Evolutionary conservation across 352 stramenopile genomes (phyloP).

Genomic region (Globisporangium okanoganense): DNA sequence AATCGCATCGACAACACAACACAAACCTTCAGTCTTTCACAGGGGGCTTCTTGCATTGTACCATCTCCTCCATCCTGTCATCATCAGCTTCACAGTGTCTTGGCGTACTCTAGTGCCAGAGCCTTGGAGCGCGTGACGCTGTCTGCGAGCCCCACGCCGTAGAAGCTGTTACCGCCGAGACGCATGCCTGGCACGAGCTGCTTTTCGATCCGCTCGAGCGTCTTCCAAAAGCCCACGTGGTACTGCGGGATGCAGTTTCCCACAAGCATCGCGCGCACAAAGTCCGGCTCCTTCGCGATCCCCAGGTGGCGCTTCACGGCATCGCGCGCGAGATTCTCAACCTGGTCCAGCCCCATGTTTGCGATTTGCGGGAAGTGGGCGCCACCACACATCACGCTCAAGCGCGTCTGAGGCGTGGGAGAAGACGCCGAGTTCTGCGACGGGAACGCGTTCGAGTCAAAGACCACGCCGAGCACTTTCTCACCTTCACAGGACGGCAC

Average conservation of each 20-base stretch:
- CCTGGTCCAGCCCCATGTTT: constrained; percentile 32
- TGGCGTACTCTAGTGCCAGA: constrained; percentile 66
- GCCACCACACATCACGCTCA: constrained; percentile 85
- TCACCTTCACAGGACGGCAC: constrained; percentile 70
- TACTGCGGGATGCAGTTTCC: constrained; percentile 83
- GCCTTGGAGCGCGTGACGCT: constrained; percentile 80
- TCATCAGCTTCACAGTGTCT: constrained; percentile 4
- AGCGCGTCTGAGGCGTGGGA: constrained; percentile 42
- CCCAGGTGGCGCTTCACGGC: constrained; percentile 68
- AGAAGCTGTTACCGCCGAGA: constrained; percentile 84
- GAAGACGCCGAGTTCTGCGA: constrained; percentile 50
- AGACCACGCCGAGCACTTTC: constrained; percentile 78
- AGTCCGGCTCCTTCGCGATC: constrained; percentile 54
- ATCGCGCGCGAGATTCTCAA: constrained; percentile 63
- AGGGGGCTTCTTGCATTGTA: neutral
- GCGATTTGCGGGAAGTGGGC: constrained; percentile 68
- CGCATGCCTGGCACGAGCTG: constrained; percentile 44
- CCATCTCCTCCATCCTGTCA: neutral
- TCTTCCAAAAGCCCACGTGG: constrained; percentile 71
- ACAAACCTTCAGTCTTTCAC: neutral
- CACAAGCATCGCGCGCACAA: constrained; percentile 47
- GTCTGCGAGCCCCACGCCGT: constrained; percentile 83
- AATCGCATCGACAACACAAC: neutral
- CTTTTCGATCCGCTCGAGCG: constrained; percentile 55
- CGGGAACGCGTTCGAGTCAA: constrained; percentile 87